Evolutionary conservation across 2,329 filamentous ascomycete genomes (phyloP).

Genomic region (Chrysoporthe austroafricana): DNA sequence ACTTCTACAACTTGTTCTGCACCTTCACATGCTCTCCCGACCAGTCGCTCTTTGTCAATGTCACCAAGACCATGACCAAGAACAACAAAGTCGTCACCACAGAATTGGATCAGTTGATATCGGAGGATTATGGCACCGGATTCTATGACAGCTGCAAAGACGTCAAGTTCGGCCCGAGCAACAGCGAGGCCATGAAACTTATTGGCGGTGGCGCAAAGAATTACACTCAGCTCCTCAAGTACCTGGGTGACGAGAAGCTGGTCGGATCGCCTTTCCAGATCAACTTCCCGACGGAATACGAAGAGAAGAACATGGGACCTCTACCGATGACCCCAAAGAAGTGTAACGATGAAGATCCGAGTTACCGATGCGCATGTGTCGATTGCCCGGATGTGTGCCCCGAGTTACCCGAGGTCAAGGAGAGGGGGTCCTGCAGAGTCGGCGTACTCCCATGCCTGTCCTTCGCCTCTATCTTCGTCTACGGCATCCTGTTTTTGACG

Average conservation of each 20-base stretch:
- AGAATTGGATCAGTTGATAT: slow-evolving; percentile 88
- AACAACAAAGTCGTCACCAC: slow-evolving; percentile 69
- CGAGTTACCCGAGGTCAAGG: slow-evolving; percentile 74
- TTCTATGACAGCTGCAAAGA: slow-evolving; percentile 99
- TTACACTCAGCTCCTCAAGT: slow-evolving; percentile 84
- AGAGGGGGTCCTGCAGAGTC: slow-evolving; percentile 75
- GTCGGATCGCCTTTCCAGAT: slow-evolving; percentile 97
- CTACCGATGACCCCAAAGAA: slow-evolving; percentile 75
- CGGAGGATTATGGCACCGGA: slow-evolving; percentile 78
- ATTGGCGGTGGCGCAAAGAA: slow-evolving; percentile 95
- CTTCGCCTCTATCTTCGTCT: slow-evolving; percentile 87
- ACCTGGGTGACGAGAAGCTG: slow-evolving; percentile 88
- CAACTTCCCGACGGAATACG: slow-evolving; percentile 75
- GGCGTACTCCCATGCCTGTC: slow-evolving; percentile 90
- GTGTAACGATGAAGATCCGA: slow-evolving; percentile 87
- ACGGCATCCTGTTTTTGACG: slow-evolving; percentile 73
- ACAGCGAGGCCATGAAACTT: slow-evolving; percentile 90
- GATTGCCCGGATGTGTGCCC: slow-evolving; percentile 90
- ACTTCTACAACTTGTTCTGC: slow-evolving; percentile 98
- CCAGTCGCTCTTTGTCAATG: slow-evolving; percentile 92
- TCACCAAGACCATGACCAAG: slow-evolving; percentile 73
- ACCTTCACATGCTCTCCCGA: slow-evolving; percentile 98
- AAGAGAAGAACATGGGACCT: slow-evolving; percentile 71
- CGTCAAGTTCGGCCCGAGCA: slow-evolving; percentile 95
- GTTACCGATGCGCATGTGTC: slow-evolving; percentile 88